Conservation (phyloP, 805 yeast species). For the Candida montana region DNA sequence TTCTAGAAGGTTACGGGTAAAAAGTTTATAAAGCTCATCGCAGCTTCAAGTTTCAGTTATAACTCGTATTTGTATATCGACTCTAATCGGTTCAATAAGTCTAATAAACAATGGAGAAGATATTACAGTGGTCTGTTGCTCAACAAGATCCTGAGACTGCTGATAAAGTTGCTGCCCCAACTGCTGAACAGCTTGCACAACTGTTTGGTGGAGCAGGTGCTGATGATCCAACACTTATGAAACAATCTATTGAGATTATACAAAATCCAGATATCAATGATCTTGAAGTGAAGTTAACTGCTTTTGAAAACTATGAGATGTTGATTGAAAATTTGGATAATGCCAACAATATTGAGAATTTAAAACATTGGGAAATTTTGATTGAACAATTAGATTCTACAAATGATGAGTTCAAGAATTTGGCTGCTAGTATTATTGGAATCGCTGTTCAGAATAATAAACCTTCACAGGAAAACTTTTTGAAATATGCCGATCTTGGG, state of each 20-base stretch:
- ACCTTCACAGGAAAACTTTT: constrained; percentile 62
- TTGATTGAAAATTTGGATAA: constrained; percentile 89
- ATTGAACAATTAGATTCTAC: constrained; percentile 46
- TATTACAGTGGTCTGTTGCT: constrained; percentile 90
- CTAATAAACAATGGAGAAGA: constrained; percentile 63
- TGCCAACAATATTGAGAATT: constrained; percentile 83
- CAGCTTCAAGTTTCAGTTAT: too few relatives aligned
- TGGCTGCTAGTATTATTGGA: constrained; percentile 73
- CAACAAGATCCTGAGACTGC: constrained; percentile 68
- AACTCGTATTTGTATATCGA: too few relatives aligned
- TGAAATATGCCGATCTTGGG: constrained; percentile 42
- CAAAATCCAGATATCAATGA: constrained; percentile 47
- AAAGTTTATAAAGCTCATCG: neutral
- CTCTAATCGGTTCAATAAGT: too few relatives aligned
- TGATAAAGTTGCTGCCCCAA: constrained; percentile 60
- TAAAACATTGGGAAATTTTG: constrained; percentile 75
- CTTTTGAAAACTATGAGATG: constrained; percentile 91
- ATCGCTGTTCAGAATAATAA: constrained; percentile 92
- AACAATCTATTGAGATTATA: constrained; percentile 60
- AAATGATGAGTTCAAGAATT: constrained; percentile 42
- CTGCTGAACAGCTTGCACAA: constrained; percentile 73
- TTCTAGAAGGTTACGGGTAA: constrained; percentile 2
- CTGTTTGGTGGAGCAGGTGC: constrained; percentile 64
- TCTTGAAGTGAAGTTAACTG: constrained; percentile 60
- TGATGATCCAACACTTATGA: constrained; percentile 89